phyloP scores from a whole-genome alignment of 192 early-diverging fungal genomes.

The Geranomyces variabilis region DNA sequence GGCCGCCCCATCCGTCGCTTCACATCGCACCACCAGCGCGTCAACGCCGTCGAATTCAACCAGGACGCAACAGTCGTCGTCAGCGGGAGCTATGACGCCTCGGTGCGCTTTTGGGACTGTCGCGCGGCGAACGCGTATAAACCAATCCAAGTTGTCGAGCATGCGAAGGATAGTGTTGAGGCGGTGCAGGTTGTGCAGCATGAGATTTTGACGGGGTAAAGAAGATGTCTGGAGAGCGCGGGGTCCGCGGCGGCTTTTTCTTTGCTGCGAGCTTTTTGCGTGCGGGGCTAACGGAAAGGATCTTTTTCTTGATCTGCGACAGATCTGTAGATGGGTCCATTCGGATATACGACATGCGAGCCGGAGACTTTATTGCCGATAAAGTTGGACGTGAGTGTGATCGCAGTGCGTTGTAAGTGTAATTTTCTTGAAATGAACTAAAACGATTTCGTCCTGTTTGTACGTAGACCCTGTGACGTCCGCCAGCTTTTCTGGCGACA shows the following conservation, averaged over 20 bases:
- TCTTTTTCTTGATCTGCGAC: too few species aligned
- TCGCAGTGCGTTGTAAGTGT: too few species aligned
- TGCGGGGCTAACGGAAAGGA: too few species aligned
- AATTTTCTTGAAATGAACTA: too few species aligned
- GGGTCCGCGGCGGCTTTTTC: background rate
- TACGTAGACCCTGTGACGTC: slow-evolving; percentile 75
- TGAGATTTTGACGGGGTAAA: slow-evolving; percentile 77
- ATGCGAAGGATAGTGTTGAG: slow-evolving; percentile 85
- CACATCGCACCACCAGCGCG: slow-evolving; percentile 77
- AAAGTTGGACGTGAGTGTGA: slow-evolving; percentile 70
- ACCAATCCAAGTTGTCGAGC: slow-evolving; percentile 82
- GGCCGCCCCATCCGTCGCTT: slow-evolving; percentile 74
- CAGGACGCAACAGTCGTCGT: slow-evolving; percentile 73
- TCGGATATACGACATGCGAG: slow-evolving; percentile 84
- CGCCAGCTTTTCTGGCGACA: slow-evolving; percentile 43
- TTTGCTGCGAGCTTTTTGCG: background rate
- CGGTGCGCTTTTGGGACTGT: slow-evolving; percentile 79
- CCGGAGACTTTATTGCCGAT: slow-evolving; percentile 71
- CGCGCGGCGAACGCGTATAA: slow-evolving; percentile 36
- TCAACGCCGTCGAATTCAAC: slow-evolving; percentile 86
- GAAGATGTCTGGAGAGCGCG: background rate
- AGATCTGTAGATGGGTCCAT: slow-evolving; percentile 81
- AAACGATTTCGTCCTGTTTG: background rate
- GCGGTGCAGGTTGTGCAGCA: slow-evolving; percentile 69
- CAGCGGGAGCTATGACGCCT: slow-evolving; percentile 80